Percentiles rank a stretch among this genome's conserved stretches.
phyloP scores from a whole-genome alignment of 176 grass and related monocot species.

The Zea luxurians region DNA sequence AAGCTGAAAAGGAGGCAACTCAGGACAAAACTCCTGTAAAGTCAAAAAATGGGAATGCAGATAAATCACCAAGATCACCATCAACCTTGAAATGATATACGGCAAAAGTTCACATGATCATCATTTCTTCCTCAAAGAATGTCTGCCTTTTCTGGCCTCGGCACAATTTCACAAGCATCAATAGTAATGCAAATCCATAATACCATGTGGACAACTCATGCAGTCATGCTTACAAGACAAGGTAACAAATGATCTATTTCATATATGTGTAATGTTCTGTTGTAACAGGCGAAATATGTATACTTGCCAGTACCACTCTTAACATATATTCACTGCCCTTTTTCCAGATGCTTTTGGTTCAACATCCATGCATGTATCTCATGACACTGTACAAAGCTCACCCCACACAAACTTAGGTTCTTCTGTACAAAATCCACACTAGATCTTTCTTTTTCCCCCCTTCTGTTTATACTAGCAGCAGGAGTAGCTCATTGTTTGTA shows the following conservation, averaged over 20 bases:
- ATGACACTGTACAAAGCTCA: constrained; percentile 60
- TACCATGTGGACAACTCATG: constrained; percentile 19
- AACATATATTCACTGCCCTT: constrained; percentile 20
- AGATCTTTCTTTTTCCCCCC: too few relatives aligned
- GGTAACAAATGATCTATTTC: constrained; percentile 23
- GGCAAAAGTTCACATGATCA: not conserved
- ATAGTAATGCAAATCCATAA: constrained; percentile 28
- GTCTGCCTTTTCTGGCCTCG: constrained; percentile 6
- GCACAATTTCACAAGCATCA: constrained; percentile 32
- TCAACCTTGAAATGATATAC: constrained; percentile 34
- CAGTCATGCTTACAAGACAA: constrained; percentile 14
- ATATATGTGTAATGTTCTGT: constrained; percentile 4
- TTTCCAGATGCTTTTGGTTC: constrained; percentile 29
- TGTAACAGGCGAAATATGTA: not conserved
- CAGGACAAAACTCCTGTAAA: constrained; percentile 52
- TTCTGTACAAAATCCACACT: constrained; percentile 49
- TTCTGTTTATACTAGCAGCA: constrained; percentile 47
- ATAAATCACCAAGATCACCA: constrained; percentile 54
- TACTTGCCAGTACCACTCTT: not conserved
- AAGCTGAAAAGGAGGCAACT: constrained; percentile 72
- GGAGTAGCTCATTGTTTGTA: constrained; percentile 50
- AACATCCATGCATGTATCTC: constrained; percentile 25
- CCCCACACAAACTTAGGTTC: constrained; percentile 31
- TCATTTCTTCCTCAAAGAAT: constrained; percentile 20
- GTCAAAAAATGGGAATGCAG: constrained; percentile 41